Percentiles rank a stretch among this genome's conserved stretches.
These are phyloP conservation scores for Gastrolobium villosum DNA, from an alignment of 306 rosid species.

Conservation along the genomic window DNA sequence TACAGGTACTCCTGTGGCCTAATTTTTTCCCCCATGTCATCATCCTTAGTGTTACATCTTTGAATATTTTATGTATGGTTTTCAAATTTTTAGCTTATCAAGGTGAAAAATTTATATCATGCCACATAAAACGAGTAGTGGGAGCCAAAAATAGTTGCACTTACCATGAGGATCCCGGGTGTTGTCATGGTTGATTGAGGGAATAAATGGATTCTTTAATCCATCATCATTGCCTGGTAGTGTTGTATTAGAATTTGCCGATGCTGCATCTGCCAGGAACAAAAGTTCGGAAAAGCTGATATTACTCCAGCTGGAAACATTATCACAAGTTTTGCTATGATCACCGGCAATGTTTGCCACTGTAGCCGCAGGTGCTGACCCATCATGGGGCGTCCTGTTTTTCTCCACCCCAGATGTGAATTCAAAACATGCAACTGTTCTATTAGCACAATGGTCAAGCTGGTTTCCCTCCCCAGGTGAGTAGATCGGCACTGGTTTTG, in stretches of 20 bases:
- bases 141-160: background rate
- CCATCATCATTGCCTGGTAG: slow-evolving; percentile 24
- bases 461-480: slow-evolving; percentile 31
- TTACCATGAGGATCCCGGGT: slow-evolving; percentile 39
- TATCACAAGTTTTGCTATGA: slow-evolving; percentile 13
- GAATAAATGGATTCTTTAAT: slow-evolving; percentile 6
- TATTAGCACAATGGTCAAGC: slow-evolving; percentile 21
- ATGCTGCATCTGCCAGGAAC: slow-evolving; percentile 32
- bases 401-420: slow-evolving; percentile 28
- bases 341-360: slow-evolving; percentile 15
- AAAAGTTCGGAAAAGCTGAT: slow-evolving; percentile 25
- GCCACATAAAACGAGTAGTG: background rate
- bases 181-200: background rate
- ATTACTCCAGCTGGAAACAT: slow-evolving; percentile 23
- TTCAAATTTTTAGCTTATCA: background rate
- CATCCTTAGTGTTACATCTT: slow-evolving; percentile 17
- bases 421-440: slow-evolving; percentile 55
- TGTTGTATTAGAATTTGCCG: background rate
- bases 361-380: slow-evolving; percentile 18
- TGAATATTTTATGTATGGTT: background rate
- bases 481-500: slow-evolving; percentile 57
- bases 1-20: background rate
- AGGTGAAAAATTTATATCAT: slow-evolving; percentile 5
- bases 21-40: too few relatives aligned
- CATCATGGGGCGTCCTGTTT: background rate